Conservation (phyloP, 2,329 filamentous ascomycete species). For the Colletotrichum tropicale region DNA sequence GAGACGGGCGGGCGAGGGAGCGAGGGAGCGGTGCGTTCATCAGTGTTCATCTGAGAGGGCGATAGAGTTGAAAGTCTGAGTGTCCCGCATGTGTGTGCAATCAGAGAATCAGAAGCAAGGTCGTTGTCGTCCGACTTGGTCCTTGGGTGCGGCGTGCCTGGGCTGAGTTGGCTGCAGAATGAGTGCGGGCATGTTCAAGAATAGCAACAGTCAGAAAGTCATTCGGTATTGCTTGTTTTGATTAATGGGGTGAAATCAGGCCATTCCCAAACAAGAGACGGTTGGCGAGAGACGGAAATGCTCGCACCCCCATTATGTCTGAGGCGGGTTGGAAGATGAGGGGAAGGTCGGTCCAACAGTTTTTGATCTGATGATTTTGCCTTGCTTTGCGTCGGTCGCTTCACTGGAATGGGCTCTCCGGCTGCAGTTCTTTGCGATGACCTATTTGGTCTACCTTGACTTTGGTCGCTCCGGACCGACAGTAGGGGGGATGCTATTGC, state of each 20-base stretch:
- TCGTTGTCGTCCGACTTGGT: conserved; percentile 9
- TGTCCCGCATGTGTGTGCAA: conserved; percentile 1
- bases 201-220: neutral
- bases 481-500: neutral
- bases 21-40: neutral
- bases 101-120: neutral
- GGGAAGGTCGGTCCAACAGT: neutral
- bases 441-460: neutral
- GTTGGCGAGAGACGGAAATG: neutral
- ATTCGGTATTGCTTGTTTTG: neutral
- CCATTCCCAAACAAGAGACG: conserved; percentile 7
- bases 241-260: neutral
- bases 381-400: neutral
- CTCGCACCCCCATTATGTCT: neutral
- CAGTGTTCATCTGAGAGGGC: conserved; percentile 13
- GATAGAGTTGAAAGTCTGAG: conserved; percentile 4
- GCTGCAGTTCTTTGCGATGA: neutral
- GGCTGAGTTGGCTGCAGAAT: neutral
- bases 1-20: neutral
- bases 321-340: neutral
- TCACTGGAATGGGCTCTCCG: neutral
- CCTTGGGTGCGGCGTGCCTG: neutral
- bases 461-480: neutral
- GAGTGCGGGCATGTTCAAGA: neutral
- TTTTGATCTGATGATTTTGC: neutral